Base-by-base conservation (phyloP, 169 alveolate species). In the Cytauxzoon felis region DNA sequence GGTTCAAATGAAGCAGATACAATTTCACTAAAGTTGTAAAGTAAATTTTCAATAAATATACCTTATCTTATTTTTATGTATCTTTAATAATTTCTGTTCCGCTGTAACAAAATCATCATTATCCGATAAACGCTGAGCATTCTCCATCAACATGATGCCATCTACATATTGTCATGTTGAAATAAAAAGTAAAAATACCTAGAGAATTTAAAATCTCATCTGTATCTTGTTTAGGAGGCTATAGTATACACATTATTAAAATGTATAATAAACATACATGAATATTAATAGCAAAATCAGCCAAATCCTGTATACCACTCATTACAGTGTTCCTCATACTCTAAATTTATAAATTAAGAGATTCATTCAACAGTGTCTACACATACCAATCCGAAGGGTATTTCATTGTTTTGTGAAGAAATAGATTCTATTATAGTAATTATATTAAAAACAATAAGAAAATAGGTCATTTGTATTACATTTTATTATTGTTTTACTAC, bases 131-230 rank as follows among this genome's bases (percentile, higher is more conserved):
- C 81, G 72, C 21, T 85, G 84, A 13, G 81, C 85, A 48, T 80
- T 83, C 30, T 85, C 91, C 73, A 85, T 73, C 87, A 81, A 64
- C 89, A 80, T 85, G 32, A 85, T 51, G 34, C 88, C 87, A 48
- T 85, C 91, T 66, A 58, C 32, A 36, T 53, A 29, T 7, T 47
- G 60, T 30, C 38, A 34, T n/a, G n/a, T n/a, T n/a, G n/a, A n/a
- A n/a, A n/a, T 27, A 51, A 61, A 42, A 58, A 68, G 30, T 52
- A 54, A 48, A 69, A 29, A 27, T 50, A 76, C 86, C 86, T 36
- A 79, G 53, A n/a, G 65, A 56, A 5, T 36, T 34, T 21, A 69
- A 33, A 1, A 75, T 72, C 21, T 80, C 84, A n/a, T 80, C 78
- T 5, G 30, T 19, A 16, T 76, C 75, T 29, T 76, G 63, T 16